These are phyloP conservation scores for Magnusiomyces sp. DNA, from an alignment of 1,139 yeast species.

Conservation along the genomic window DNA sequence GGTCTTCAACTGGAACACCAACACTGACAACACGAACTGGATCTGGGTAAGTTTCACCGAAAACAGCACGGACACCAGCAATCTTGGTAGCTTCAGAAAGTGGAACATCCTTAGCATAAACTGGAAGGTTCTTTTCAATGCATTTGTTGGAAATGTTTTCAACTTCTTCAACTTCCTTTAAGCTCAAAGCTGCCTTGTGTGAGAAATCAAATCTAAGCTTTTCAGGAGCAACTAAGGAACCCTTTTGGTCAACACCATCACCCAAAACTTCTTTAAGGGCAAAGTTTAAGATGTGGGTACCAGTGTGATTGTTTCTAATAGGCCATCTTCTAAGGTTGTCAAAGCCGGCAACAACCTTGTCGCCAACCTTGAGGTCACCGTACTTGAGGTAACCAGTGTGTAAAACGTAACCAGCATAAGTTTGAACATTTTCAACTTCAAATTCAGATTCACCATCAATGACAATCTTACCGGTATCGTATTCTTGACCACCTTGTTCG, in stretches of 20 bases:
- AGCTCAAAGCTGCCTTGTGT: conserved; percentile 68
- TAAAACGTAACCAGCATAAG: conserved; percentile 87
- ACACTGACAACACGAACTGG: conserved; percentile 97
- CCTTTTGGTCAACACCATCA: conserved; percentile 86
- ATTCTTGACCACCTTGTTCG: conserved; percentile 99
- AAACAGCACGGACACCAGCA: conserved; percentile 88
- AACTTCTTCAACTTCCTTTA: conserved; percentile 62
- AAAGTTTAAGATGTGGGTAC: conserved; percentile 88
- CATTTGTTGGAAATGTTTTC: conserved; percentile 67
- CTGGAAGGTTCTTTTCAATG: conserved; percentile 61
- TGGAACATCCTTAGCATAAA: conserved; percentile 75
- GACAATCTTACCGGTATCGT: conserved; percentile 86
- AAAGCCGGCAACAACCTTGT: conserved; percentile 72
- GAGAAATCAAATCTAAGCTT: conserved; percentile 93
- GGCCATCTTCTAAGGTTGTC: conserved; percentile 96
- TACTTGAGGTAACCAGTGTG: conserved; percentile 84
- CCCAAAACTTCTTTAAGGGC: conserved; percentile 85
- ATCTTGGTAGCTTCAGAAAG: conserved; percentile 65
- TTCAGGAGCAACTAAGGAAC: conserved; percentile 93
- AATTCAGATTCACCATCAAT: conserved; percentile 84
- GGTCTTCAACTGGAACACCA: conserved; percentile 81
- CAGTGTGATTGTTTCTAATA: conserved; percentile 94
- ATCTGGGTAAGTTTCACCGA: conserved; percentile 97
- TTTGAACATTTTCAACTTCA: conserved; percentile 83
- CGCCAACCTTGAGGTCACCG: conserved; percentile 62